Evolutionary conservation across 2,329 filamentous ascomycete species (phyloP).

Genomic region (Paraphaeosphaeria sporulosa): DNA sequence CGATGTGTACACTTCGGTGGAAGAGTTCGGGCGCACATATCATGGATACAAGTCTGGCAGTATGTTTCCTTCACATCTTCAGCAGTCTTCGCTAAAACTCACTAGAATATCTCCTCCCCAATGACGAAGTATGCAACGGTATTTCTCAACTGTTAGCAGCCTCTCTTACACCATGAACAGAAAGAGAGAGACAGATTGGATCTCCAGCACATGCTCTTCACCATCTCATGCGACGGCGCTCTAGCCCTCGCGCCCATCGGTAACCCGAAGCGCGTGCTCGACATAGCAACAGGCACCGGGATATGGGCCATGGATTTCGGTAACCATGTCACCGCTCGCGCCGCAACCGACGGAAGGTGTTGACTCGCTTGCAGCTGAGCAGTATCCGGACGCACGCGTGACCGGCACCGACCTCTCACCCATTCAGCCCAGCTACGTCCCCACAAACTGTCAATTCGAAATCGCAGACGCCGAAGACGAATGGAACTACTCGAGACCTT

Average conservation of each 20-base stretch:
- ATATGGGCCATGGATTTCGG: conserved; percentile 22
- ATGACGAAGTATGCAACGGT: conserved; percentile 26
- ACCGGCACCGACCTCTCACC: conserved; percentile 40
- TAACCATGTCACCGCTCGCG: conserved; percentile 2
- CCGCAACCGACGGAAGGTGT: neutral
- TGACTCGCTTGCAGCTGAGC: conserved; percentile 20
- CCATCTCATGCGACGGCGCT: conserved; percentile 23
- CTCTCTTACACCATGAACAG: conserved; percentile 14
- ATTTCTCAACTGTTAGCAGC: neutral
- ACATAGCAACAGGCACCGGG: conserved; percentile 34
- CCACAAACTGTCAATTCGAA: conserved; percentile 35
- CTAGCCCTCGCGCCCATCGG: conserved; percentile 25
- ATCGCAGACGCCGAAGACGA: conserved; percentile 49
- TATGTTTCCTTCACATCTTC: conserved; percentile 9
- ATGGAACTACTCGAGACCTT: conserved; percentile 61
- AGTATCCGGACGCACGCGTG: conserved; percentile 25
- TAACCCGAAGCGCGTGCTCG: conserved; percentile 22
- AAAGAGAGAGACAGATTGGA: conserved; percentile 33
- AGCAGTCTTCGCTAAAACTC: neutral
- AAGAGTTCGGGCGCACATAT: conserved; percentile 29
- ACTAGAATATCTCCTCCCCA: conserved; percentile 30
- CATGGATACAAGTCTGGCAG: conserved; percentile 30
- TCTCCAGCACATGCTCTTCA: conserved; percentile 34
- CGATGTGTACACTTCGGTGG: conserved; percentile 21
- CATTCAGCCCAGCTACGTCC: conserved; percentile 33